Evolutionary conservation across 164 flowering plant genomes (phyloP).

Genomic region (Piper longum): DNA sequence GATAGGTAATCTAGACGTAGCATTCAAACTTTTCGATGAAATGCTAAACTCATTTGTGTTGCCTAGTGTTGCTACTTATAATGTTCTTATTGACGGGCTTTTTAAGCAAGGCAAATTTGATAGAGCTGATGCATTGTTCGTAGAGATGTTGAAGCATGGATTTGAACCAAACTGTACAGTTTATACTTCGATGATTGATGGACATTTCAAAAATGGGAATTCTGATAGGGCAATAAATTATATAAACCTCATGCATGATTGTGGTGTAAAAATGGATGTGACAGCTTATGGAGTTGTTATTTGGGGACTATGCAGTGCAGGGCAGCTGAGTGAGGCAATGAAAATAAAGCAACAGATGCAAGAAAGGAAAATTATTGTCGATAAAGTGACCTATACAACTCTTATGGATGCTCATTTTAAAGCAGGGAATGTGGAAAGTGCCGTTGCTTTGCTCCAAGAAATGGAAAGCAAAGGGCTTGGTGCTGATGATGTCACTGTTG

Average conservation of each 20-base stretch:
- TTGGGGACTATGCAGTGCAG: constrained; percentile 21
- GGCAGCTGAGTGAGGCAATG: constrained; percentile 15
- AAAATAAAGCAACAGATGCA: constrained; percentile 16
- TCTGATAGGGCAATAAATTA: constrained; percentile 16
- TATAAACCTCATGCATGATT: constrained; percentile 12
- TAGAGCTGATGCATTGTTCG: constrained; percentile 17
- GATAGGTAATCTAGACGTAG: constrained; percentile 21
- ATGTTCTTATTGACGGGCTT: constrained; percentile 22
- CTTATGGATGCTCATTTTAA: constrained; percentile 26
- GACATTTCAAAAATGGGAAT: constrained; percentile 22
- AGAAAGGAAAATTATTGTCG: constrained; percentile 17
- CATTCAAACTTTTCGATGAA: constrained; percentile 17
- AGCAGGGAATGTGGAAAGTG: constrained; percentile 20
- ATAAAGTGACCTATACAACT: constrained; percentile 19
- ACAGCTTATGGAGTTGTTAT: constrained; percentile 24
- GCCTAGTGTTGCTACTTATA: constrained; percentile 22
- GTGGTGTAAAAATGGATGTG: constrained; percentile 19
- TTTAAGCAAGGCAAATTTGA: constrained; percentile 21
- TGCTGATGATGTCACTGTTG: constrained; percentile 20
- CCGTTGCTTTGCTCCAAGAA: constrained; percentile 14
- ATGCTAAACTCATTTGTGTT: constrained; percentile 12
- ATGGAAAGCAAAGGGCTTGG: constrained; percentile 19
- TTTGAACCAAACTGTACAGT: constrained; percentile 16
- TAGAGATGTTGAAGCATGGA: constrained; percentile 13
- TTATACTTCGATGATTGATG: constrained; percentile 27